Evolutionary conservation across 345 rosid species (phyloP).

Genomic region (Schrenkiella parvula): DNA sequence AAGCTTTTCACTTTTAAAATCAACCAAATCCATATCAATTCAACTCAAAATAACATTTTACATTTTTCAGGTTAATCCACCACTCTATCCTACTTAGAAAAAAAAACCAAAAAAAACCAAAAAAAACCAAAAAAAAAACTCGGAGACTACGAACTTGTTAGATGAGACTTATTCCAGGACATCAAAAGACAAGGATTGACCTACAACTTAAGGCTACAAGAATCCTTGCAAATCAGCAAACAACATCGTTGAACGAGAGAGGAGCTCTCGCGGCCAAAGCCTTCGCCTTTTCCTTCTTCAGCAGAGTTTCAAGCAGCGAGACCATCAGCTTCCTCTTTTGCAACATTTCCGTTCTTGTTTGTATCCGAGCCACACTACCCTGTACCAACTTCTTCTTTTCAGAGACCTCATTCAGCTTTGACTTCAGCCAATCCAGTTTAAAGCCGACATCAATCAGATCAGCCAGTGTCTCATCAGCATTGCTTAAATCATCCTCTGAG

Average conservation of each 20-base stretch:
- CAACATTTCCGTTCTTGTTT: not conserved
- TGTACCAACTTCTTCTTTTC: not conserved
- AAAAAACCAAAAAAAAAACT: too few relatives aligned
- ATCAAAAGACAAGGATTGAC: not conserved
- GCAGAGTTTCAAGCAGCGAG: not conserved
- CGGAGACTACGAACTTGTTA: not conserved
- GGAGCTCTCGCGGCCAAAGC: constrained; percentile 17
- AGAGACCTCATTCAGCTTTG: not conserved
- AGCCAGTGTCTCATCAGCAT: constrained; percentile 1
- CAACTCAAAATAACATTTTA: too few relatives aligned
- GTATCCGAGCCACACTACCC: not conserved
- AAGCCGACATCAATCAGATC: constrained; percentile 23
- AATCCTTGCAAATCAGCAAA: not conserved
- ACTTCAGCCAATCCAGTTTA: constrained; percentile 19
- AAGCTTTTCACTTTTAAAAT: too few relatives aligned
- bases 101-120: too few relatives aligned
- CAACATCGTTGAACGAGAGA: constrained; percentile 12
- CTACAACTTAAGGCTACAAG: too few relatives aligned
- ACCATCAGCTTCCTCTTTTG: constrained; percentile 5
- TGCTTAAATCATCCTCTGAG: constrained; percentile 7
- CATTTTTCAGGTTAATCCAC: too few relatives aligned
- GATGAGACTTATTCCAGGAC: not conserved
- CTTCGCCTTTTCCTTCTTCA: not conserved
- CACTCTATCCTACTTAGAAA: too few relatives aligned
- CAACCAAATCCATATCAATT: too few relatives aligned